Evolutionary conservation across 495 filamentous ascomycete species (phyloP), one percentile per base, ranked within the genome.

Genomic region (Jackrogersella multiformis): DNA sequence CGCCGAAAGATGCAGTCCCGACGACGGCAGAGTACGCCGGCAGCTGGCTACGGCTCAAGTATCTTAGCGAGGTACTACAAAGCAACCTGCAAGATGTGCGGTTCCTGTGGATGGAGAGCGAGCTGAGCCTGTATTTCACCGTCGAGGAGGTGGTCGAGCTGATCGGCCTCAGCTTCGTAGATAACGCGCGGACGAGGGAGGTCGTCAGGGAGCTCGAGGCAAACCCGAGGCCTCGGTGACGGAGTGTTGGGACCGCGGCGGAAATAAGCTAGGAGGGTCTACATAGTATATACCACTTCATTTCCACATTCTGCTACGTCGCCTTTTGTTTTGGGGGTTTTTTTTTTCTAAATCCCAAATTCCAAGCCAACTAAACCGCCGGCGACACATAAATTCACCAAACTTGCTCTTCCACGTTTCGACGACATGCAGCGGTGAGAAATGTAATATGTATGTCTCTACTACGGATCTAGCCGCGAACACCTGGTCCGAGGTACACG

Each of bases 11-110:
- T 35, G 80, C 73, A 32, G 64, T 91, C 2, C 89, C 89, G 8
- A 80, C 91, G 35, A 93, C 92, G 20, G 86, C 88, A 9, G 82
- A 96, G 28, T 97, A 97, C 70, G 89, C 91, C 26, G 79, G 84
- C 0, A 87, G 85, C 64, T 99, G 95, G 96, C 81, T 97, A 56
- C 89, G 92, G 56, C 92, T 99, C 70, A 90, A 95, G 70, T 97
- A 92, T 71, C 78, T 99, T 16, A 82, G 87, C 52, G 92, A 96
- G 73, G 92, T 99, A 51, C 77, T 99, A 51, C 93, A 98, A 76
- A 93, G 91, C 69, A 92, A 90, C 54, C 80, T 98, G 41, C 89
- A 86, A 53, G 94, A 99, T 66, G 94, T 99, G 66, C 87, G 88
- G 72, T 97, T 86, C 71, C 76, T 97, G 49, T 98, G 93, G 92